Base-by-base conservation (phyloP, 305 asterid genomes). In the Coffea humblotiana region DNA sequence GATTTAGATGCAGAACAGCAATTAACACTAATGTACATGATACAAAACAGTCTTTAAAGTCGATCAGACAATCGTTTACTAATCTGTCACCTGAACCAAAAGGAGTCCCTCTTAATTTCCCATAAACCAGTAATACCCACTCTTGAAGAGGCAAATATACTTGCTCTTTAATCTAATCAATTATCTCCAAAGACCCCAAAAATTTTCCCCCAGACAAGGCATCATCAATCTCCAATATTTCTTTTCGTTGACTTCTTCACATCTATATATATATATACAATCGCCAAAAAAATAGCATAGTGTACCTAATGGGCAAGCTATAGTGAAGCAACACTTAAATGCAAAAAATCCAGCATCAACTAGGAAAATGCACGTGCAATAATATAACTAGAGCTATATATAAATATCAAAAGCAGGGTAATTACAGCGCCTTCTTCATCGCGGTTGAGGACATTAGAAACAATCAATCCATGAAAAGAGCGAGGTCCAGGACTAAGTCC, bases 401-500 rank as follows among this genome's bases (percentile, higher is more conserved):
- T 37, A 37, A 37, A 37, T 2, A 37, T 37, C 43, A 37, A 37
- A 37, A 37, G 63, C 21, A 71, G 68, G 69, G 71, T 43, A 69
- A 73, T 71, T 88, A 95, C 99, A 77, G 99, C 97, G 90, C 99
- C 99, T 76, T 89, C 90, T 67, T 83, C 91, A 27, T 95, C 97
- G 61, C 90, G 88, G 80, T 87, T 88, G 80, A 95, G 97, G 71
- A 88, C 96, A 83, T 95, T 87, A 10, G 99, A 86, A 76, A 95
- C 98, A 21, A 95, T 89, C 29, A 95, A 86, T 8, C 97, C 99
- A 74, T 95, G 99, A 79, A 93, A 95, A 35, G 99, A 90, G 85
- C 98, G 91, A 47, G 98, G 98, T 37, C 99, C 99, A 77, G 98
- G 99, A 51, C 87, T 88, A 71, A 95, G 85, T 60, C 99, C 99